These are phyloP conservation scores for Coemansia sp. DNA, from an alignment of 192 early-diverging fungal species.

Conservation along the genomic window DNA sequence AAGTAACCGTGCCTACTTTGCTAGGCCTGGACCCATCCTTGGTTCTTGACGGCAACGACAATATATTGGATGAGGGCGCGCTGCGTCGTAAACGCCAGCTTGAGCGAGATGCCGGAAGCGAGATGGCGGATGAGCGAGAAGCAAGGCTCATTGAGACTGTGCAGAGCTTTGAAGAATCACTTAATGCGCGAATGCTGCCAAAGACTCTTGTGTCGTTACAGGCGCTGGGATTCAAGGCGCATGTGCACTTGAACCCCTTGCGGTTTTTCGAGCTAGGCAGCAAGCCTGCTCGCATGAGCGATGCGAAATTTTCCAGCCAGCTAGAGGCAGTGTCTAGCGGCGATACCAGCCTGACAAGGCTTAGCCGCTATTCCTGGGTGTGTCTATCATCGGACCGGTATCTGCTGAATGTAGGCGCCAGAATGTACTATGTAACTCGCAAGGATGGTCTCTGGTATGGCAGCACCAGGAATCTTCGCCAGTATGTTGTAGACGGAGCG, in stretches of 20 bases:
- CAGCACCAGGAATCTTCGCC: slow-evolving; percentile 11
- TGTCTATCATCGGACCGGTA: slow-evolving; percentile 23
- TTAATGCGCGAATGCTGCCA: neutral
- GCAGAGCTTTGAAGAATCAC: slow-evolving; percentile 7
- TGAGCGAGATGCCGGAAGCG: neutral
- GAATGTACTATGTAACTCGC: slow-evolving; percentile 13
- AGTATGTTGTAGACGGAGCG: neutral
- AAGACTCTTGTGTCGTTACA: slow-evolving; percentile 15
- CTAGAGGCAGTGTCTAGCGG: slow-evolving; percentile 26
- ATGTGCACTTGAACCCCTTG: slow-evolving; percentile 30
- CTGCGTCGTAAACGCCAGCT: neutral
- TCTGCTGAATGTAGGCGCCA: slow-evolving; percentile 1
- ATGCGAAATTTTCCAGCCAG: neutral
- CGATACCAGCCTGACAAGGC: slow-evolving; percentile 9
- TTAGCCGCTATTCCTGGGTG: slow-evolving; percentile 34
- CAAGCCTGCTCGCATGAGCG: neutral
- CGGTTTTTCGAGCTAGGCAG: slow-evolving; percentile 20
- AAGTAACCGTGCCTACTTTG: slow-evolving; percentile 75
- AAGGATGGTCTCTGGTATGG: slow-evolving; percentile 9
- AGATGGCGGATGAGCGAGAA: neutral
- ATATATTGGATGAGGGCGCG: slow-evolving; percentile 14
- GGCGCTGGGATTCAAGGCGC: slow-evolving; percentile 22
- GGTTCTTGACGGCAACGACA: slow-evolving; percentile 46
- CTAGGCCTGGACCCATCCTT: slow-evolving; percentile 69
- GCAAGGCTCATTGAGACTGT: neutral